Evolutionary conservation across 2,329 filamentous ascomycete species (phyloP).

Genomic region (Fusarium haematococcum): DNA sequence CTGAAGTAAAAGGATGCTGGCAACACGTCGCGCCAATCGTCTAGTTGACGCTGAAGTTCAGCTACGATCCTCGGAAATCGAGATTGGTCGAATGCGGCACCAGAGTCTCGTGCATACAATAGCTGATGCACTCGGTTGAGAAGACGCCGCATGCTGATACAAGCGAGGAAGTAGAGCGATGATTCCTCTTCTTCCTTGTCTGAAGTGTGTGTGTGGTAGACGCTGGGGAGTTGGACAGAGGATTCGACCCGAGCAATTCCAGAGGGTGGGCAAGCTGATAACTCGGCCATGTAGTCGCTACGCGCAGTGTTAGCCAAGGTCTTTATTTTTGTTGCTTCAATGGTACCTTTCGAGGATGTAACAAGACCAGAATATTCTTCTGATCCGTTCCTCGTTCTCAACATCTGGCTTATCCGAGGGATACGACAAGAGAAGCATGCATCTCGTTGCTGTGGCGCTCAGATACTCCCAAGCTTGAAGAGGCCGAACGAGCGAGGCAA

Average conservation of each 20-base stretch:
- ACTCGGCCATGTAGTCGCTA: conserved; percentile 65
- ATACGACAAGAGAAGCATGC: conserved; percentile 61
- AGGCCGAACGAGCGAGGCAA: conserved; percentile 61
- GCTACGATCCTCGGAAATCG: conserved; percentile 61
- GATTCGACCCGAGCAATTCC: conserved; percentile 65
- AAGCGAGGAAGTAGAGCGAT: conserved; percentile 65
- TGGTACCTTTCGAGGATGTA: conserved; percentile 64
- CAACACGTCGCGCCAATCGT: conserved; percentile 61
- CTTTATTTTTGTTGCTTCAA: fast-evolving
- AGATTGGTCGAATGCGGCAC: conserved; percentile 57
- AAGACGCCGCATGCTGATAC: conserved; percentile 62
- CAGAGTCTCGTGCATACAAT: conserved; percentile 59
- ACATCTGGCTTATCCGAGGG: conserved; percentile 47
- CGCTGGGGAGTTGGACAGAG: conserved; percentile 60
- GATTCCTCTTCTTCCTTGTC: conserved; percentile 58
- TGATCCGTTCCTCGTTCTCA: conserved; percentile 60
- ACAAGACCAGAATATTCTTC: conserved; percentile 66
- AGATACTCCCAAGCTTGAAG: conserved; percentile 66
- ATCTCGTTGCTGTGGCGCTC: conserved; percentile 61
- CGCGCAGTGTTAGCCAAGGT: fast-evolving
- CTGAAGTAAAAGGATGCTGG: conserved; percentile 57
- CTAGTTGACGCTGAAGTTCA: conserved; percentile 61
- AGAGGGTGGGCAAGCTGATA: conserved; percentile 62
- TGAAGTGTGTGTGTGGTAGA: conserved; percentile 58
- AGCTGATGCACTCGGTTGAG: conserved; percentile 63